A percentile compares a stretch with the other conserved stretches of the same genome.
Conservation (phyloP, 176 grass and related monocot genomes). For the Ensete glaucum region DNA sequence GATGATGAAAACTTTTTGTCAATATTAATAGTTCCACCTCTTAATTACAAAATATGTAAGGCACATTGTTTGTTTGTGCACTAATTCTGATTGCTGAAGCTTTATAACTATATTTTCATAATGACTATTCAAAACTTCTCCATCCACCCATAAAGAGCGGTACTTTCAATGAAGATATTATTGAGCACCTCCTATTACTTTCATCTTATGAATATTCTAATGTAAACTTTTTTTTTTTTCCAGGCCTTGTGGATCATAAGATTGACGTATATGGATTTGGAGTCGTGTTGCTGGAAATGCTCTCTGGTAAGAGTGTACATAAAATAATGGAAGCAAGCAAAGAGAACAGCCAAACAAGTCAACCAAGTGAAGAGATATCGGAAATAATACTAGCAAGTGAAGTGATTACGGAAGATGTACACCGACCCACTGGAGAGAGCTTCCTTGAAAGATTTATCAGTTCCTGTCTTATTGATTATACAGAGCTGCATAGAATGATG, state of each 20-base stretch:
- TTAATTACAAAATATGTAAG: no score
- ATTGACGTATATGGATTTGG: slow-evolving; percentile 5
- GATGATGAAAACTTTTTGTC: no score
- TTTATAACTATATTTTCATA: not conserved
- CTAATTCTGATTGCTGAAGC: no score
- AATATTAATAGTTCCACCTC: no score
- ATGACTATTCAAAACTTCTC: not conserved
- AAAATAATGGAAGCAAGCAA: not conserved
- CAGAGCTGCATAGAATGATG: not conserved
- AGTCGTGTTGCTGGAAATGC: not conserved
- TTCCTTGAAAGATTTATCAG: not conserved
- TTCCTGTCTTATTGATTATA: not conserved
- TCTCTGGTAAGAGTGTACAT: not conserved
- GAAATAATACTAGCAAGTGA: not conserved
- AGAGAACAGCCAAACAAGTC: no score
- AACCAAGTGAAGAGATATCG: not conserved
- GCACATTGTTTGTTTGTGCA: no score
- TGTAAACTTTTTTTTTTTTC: not conserved
- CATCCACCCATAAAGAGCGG: not conserved
- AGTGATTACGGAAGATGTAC: not conserved
- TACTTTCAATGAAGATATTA: not conserved
- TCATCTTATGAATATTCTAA: no score
- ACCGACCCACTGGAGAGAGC: not conserved
- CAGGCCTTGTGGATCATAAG: not conserved
- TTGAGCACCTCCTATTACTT: no score